These are phyloP conservation scores for Naganishia sp. DNA, from an alignment of 1,284 basidiomycete species.

Conservation along the genomic window DNA sequence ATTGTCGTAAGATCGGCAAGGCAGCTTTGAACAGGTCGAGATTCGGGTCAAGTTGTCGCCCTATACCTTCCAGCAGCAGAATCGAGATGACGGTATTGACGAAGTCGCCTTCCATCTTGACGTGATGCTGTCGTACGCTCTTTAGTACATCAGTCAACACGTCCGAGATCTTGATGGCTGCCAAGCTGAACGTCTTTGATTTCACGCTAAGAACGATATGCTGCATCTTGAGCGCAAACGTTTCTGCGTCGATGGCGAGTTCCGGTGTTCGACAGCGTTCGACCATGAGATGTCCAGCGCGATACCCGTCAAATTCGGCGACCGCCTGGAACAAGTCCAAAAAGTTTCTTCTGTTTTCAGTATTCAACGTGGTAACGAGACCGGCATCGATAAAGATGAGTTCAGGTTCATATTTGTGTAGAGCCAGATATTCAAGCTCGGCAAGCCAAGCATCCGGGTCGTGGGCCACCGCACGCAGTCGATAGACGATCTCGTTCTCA, in stretches of 20 bases:
- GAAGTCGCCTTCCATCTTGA: slow-evolving; percentile 98
- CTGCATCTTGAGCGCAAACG: slow-evolving; percentile 96
- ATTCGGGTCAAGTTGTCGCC: slow-evolving; percentile 85
- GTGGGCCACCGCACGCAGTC: slow-evolving; percentile 63
- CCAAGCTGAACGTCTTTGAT: slow-evolving; percentile 92
- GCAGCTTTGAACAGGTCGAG: slow-evolving; percentile 93
- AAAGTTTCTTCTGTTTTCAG: slow-evolving; percentile 83
- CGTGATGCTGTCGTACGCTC: slow-evolving; percentile 89
- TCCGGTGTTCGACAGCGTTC: slow-evolving; percentile 92
- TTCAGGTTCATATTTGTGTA: slow-evolving; percentile 84
- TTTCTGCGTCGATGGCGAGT: slow-evolving; percentile 85
- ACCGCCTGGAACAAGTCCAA: slow-evolving; percentile 94
- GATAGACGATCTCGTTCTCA: slow-evolving; percentile 61
- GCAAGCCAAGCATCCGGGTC: slow-evolving; percentile 69
- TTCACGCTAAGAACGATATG: slow-evolving; percentile 91
- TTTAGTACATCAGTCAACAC: slow-evolving; percentile 83
- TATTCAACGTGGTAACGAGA: slow-evolving; percentile 82
- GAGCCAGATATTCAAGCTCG: slow-evolving; percentile 66
- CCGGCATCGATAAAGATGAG: slow-evolving; percentile 96
- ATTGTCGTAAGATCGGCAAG: slow-evolving; percentile 81
- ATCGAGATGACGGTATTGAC: slow-evolving; percentile 97
- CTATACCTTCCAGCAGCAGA: slow-evolving; percentile 91
- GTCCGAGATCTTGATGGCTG: slow-evolving; percentile 93
- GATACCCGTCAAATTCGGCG: slow-evolving; percentile 95
- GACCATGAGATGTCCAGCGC: slow-evolving; percentile 92